Percentiles rank a stretch among this genome's conserved stretches.
Evolutionary conservation across 441 rosid species (phyloP).

Genomic region (Mallotus repandus): DNA sequence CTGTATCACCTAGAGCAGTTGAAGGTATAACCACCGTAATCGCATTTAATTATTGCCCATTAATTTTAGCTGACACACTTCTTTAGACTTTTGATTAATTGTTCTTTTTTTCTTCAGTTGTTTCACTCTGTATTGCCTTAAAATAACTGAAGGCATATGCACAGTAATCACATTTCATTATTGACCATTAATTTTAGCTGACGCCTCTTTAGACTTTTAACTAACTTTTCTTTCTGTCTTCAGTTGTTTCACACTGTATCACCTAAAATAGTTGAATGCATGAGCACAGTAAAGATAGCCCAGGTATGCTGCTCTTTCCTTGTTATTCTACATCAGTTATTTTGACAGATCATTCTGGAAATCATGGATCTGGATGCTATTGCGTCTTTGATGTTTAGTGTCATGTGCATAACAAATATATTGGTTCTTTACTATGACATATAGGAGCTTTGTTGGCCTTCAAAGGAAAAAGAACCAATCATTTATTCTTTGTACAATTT

Average conservation of each 20-base stretch:
- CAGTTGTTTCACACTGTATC: constrained; percentile 63
- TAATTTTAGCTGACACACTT: background rate
- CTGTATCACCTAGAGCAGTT: constrained; percentile 52
- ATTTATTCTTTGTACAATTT: background rate
- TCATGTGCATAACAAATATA: background rate
- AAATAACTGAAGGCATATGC: constrained; percentile 63
- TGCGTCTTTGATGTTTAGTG: background rate
- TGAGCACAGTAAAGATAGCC: constrained; percentile 76
- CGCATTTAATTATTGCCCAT: constrained; percentile 4
- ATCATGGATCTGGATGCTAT: background rate
- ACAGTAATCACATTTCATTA: constrained; percentile 36
- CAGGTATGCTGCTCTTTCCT: constrained; percentile 54
- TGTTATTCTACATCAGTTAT: background rate
- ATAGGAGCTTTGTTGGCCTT: background rate
- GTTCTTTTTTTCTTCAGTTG: constrained; percentile 46
- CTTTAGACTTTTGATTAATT: constrained; percentile 14
- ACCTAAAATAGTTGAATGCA: constrained; percentile 67
- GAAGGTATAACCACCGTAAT: constrained; percentile 71
- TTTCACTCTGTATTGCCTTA: constrained; percentile 56
- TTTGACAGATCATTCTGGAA: background rate
- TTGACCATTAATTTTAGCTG: too few relatives aligned
- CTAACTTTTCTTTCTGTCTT: constrained; percentile 22
- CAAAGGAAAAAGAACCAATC: background rate
- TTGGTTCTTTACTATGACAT: background rate
- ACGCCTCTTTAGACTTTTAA: background rate